phyloP scores from a whole-genome alignment of 768 basidiomycete genomes.

The Russula emetica region DNA sequence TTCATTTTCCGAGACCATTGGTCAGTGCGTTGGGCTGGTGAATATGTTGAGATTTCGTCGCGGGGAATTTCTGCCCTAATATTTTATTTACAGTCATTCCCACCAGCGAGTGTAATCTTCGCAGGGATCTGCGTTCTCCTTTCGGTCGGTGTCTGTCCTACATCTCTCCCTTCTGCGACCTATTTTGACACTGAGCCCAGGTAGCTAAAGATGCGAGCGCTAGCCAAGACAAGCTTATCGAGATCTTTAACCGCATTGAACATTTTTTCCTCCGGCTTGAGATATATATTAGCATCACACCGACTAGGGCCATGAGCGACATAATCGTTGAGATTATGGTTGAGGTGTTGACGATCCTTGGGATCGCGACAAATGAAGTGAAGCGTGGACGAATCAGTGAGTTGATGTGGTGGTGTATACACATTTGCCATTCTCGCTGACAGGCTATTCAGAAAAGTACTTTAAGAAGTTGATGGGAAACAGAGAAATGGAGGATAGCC shows the following conservation, averaged over 20 bases:
- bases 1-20: too few species aligned
- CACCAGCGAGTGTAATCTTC: neutral
- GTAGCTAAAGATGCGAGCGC: neutral
- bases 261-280: neutral
- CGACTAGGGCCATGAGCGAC: neutral
- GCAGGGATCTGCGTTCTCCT: neutral
- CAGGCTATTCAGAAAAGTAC: neutral
- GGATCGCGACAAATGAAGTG: neutral
- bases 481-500: neutral
- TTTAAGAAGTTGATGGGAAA: neutral
- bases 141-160: neutral
- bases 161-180: neutral
- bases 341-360: neutral
- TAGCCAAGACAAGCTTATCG: neutral
- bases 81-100: neutral
- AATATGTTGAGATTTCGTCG: too few species aligned
- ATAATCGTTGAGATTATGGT: neutral
- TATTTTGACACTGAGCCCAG: neutral
- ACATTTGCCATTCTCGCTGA: neutral
- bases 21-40: too few species aligned
- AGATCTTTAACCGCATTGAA: neutral
- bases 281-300: neutral
- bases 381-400: constrained; percentile 8
- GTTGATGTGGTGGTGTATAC: neutral
- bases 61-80: neutral